Percentiles rank a stretch among this genome's conserved stretches.
Evolutionary conservation across 768 basidiomycete species (phyloP).

Genomic region (Thelephora aurantiotincta): DNA sequence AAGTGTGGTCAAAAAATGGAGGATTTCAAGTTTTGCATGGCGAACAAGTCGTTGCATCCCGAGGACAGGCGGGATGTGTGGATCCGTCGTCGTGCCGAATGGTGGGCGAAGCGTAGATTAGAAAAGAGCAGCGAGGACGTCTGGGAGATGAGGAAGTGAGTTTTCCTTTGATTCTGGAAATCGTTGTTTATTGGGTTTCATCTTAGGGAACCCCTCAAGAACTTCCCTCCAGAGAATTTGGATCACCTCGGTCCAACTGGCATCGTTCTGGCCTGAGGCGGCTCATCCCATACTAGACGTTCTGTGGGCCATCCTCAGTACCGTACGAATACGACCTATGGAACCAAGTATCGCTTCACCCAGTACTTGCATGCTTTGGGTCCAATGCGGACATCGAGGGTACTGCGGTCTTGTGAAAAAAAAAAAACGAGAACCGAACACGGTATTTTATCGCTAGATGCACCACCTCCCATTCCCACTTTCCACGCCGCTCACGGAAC

Average conservation of each 20-base stretch:
- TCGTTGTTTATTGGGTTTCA: background rate
- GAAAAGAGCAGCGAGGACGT: slow-evolving; percentile 86
- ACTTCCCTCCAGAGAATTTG: slow-evolving; percentile 27
- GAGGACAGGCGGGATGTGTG: slow-evolving; percentile 73
- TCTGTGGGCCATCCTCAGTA: no score
- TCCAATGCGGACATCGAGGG: no score
- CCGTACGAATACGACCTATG: no score
- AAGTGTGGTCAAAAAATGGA: slow-evolving; percentile 69
- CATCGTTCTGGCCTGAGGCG: no score
- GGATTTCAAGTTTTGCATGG: slow-evolving; percentile 93
- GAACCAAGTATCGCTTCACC: no score
- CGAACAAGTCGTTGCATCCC: slow-evolving; percentile 60
- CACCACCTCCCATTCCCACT: no score
- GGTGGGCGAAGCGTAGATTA: slow-evolving; percentile 79
- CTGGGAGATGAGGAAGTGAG: slow-evolving; percentile 80
- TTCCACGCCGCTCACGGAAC: no score
- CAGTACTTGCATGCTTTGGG: no score
- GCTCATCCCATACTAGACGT: no score
- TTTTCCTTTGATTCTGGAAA: slow-evolving; percentile 5
- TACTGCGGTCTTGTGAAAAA: no score
- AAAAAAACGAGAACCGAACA: no score
- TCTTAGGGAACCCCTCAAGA: slow-evolving; percentile 32
- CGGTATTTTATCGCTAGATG: no score
- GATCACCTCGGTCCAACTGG: slow-evolving; percentile 1
- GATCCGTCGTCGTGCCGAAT: slow-evolving; percentile 79